Conservation (phyloP, 1,284 basidiomycete genomes). For the Fomes fomentarius region DNA sequence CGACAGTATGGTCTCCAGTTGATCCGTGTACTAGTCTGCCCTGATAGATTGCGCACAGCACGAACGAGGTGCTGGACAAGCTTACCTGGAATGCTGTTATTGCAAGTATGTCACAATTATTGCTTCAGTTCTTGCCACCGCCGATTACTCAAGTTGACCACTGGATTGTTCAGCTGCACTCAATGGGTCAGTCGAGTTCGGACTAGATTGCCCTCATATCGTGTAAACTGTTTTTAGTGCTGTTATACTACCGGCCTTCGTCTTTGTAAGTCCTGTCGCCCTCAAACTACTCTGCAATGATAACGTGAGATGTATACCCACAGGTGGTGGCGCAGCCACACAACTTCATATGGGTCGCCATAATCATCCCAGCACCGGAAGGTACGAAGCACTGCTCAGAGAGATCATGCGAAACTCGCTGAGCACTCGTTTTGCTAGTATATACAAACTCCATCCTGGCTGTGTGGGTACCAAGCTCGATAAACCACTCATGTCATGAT, state of each 20-base stretch:
- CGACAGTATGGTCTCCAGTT: not conserved
- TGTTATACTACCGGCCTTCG: not conserved
- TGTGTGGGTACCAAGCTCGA: not conserved
- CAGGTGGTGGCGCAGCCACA: too few relatives aligned
- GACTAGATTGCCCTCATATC: too few relatives aligned
- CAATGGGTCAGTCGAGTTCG: not conserved
- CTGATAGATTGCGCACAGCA: not conserved
- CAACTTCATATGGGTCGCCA: not conserved
- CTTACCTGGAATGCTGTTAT: not conserved
- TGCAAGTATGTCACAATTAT: not conserved
- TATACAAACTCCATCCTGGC: not conserved
- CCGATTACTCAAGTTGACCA: too few relatives aligned
- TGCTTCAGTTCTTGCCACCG: not conserved
- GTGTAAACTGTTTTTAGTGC: not conserved
- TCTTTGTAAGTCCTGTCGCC: not conserved
- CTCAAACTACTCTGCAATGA: too few relatives aligned
- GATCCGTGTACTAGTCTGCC: too few relatives aligned
- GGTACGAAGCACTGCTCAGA: not conserved
- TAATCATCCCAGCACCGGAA: not conserved
- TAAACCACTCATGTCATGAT: too few relatives aligned
- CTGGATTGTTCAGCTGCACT: not conserved
- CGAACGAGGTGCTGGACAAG: not conserved
- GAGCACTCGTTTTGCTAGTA: not conserved
- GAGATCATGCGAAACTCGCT: too few relatives aligned
- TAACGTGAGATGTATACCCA: too few relatives aligned